Evolutionary conservation across 1,284 basidiomycete genomes (phyloP).

Genomic region (Schizopora paradoxa): DNA sequence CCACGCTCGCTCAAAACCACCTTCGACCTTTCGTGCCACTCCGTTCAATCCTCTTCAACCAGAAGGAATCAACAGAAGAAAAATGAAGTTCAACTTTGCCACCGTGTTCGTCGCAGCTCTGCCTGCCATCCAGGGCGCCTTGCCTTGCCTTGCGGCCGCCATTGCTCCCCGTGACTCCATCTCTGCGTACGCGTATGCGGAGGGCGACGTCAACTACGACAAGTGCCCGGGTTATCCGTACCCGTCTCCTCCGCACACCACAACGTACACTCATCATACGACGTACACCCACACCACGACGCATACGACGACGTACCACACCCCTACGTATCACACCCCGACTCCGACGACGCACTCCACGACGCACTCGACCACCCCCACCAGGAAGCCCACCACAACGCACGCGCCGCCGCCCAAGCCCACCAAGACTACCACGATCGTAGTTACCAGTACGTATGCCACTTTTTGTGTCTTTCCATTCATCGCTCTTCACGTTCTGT

Average conservation of each 20-base stretch:
- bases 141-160: neutral
- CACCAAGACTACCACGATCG: neutral
- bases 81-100: conserved; percentile 9
- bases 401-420: neutral
- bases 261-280: neutral
- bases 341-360: neutral
- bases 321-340: neutral
- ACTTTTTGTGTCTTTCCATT: neutral
- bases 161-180: neutral
- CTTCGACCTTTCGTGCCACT: neutral
- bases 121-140: neutral
- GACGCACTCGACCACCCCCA: too few relatives aligned
- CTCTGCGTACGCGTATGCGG: neutral
- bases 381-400: neutral
- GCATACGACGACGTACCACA: neutral
- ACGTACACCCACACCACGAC: neutral
- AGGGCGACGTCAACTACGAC: neutral
- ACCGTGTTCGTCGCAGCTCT: conserved; percentile 6
- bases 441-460: neutral
- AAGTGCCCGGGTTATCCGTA: neutral
- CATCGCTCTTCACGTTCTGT: neutral
- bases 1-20: neutral
- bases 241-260: neutral
- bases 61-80: too few relatives aligned
- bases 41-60: neutral